phyloP scores from a whole-genome alignment of 78 protist species.

The Thecamonas trahens region DNA sequence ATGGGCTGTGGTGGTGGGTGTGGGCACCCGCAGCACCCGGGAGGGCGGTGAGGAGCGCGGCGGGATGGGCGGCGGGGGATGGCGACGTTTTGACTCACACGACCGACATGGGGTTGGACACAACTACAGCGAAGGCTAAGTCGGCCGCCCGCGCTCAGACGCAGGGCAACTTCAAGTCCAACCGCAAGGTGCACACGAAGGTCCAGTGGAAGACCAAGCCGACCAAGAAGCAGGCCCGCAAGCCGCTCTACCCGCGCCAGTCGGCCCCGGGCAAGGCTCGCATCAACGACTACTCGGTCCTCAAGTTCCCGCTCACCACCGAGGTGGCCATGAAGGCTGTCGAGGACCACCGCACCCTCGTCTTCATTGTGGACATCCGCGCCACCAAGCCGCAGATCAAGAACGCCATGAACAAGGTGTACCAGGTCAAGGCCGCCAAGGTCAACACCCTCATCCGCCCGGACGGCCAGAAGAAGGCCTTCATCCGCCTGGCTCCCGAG shows the following conservation, averaged over 20 bases:
- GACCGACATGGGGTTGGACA: too few species aligned
- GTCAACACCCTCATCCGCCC: slow-evolving; percentile 94
- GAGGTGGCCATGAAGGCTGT: slow-evolving; percentile 95
- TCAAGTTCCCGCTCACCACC: slow-evolving; percentile 90
- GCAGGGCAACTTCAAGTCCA: too few species aligned
- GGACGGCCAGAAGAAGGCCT: slow-evolving; percentile 97
- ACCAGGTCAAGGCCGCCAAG: slow-evolving; percentile 78
- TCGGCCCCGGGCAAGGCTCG: neutral
- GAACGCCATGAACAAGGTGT: slow-evolving; percentile 80
- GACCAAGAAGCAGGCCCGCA: too few species aligned
- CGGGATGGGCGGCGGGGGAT: too few species aligned
- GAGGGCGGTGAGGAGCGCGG: too few species aligned
- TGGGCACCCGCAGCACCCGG: too few species aligned
- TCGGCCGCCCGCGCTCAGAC: too few species aligned
- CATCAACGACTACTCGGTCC: slow-evolving; percentile 65
- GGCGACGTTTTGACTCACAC: too few species aligned
- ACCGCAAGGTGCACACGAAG: too few species aligned
- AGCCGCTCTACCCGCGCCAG: slow-evolving; percentile 35
- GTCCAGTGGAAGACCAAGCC: too few species aligned
- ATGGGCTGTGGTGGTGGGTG: too few species aligned
- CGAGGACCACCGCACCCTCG: slow-evolving; percentile 96
- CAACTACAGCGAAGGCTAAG: too few species aligned
- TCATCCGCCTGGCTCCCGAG: slow-evolving; percentile 73
- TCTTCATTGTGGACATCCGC: slow-evolving; percentile 85
- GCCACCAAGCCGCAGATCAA: slow-evolving; percentile 91